phyloP scores from a whole-genome alignment of 371 early-diverging fungal species.

The Mortierella sp. region DNA sequence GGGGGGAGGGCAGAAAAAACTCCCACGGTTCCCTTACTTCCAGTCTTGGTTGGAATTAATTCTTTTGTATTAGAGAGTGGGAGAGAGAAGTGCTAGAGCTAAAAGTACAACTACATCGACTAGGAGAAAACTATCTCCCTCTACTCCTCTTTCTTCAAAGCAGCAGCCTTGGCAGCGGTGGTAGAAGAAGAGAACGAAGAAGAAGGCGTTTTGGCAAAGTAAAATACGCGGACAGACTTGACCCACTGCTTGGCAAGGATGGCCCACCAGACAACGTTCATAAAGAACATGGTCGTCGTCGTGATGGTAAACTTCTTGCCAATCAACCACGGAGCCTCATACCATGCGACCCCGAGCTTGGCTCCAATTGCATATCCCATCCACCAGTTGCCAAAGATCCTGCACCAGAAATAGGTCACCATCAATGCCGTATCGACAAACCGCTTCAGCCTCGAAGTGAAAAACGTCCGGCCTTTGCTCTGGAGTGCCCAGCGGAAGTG shows the following conservation, averaged over 20 bases:
- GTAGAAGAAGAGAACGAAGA: not conserved
- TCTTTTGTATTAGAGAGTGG: not conserved
- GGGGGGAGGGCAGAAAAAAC: constrained; percentile 12
- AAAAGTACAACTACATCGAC: not conserved
- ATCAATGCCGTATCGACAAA: constrained; percentile 46
- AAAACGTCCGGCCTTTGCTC: constrained; percentile 46
- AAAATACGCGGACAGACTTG: constrained; percentile 36
- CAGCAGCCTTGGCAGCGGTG: not conserved
- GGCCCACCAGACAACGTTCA: constrained; percentile 56
- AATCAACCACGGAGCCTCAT: constrained; percentile 39
- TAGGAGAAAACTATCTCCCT: not conserved
- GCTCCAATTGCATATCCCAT: constrained; percentile 50
- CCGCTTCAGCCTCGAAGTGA: constrained; percentile 48
- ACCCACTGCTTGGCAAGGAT: constrained; percentile 49
- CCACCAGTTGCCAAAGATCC: constrained; percentile 59
- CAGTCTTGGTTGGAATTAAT: not conserved
- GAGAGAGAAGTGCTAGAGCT: not conserved
- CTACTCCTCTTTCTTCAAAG: constrained; percentile 6
- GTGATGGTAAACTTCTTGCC: constrained; percentile 52
- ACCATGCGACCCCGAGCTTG: constrained; percentile 53
- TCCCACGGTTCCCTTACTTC: constrained; percentile 32
- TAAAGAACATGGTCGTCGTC: constrained; percentile 49
- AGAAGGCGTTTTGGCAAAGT: constrained; percentile 22
- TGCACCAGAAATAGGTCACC: constrained; percentile 56
- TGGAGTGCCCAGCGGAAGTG: constrained; percentile 57